Conservation (phyloP, 164 flowering plant genomes). For the Houttuynia cordata region DNA sequence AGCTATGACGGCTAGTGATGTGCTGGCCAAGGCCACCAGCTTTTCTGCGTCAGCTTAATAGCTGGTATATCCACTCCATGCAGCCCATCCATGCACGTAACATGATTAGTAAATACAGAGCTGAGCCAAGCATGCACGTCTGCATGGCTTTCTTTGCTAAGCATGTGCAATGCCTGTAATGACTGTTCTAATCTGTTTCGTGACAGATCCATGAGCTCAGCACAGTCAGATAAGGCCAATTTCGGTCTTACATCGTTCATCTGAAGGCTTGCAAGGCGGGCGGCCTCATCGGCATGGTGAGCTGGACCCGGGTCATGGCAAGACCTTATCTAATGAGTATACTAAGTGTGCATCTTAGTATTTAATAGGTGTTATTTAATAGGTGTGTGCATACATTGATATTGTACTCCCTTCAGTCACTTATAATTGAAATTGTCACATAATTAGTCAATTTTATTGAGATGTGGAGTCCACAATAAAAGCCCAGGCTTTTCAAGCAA, state of each 20-base stretch:
- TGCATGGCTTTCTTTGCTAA: slow-evolving; percentile 1
- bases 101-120: slow-evolving; percentile 25
- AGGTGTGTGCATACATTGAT: no score
- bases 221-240: slow-evolving; percentile 28
- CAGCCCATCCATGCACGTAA: slow-evolving; percentile 30
- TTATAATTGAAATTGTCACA: no score
- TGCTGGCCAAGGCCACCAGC: slow-evolving; percentile 20
- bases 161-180: slow-evolving; percentile 1
- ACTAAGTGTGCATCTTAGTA: no score
- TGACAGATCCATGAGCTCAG: slow-evolving; percentile 30
- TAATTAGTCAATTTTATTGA: no score
- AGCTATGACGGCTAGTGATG: slow-evolving; percentile 23
- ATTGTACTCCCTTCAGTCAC: no score
- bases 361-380: no score
- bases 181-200: slow-evolving; percentile 20
- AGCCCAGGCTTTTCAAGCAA: no score
- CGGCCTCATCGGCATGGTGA: slow-evolving; percentile 7
- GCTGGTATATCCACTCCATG: slow-evolving; percentile 6
- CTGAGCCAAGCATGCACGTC: slow-evolving; percentile 37
- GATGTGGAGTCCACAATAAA: no score
- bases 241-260: slow-evolving; percentile 15
- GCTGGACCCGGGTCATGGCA: neutral
- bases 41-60: slow-evolving; percentile 16
- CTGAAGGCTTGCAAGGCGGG: slow-evolving; percentile 5
- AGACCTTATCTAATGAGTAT: no score